Evolutionary conservation across 257 asterid genomes (phyloP), one percentile per base, ranked within the genome.

Genomic region (Rehmannia glutinosa): DNA sequence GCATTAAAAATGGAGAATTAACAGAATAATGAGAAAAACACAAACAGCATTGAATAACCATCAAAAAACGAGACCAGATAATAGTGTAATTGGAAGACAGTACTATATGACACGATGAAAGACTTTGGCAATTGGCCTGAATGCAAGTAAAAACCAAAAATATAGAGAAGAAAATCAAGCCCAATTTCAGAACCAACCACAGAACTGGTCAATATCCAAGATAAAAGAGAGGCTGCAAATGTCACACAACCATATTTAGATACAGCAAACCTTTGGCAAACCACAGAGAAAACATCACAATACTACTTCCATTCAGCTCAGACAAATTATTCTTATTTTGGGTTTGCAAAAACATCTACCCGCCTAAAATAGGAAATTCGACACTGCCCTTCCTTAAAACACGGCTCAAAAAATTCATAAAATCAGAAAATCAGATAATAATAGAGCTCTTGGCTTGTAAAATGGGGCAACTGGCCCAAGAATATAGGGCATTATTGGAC

Each of bases 261-360:
- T 20, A n/a, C 27, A 55, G 41, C 71, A n/a, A 72, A 61, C 30
- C 53, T 33, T 27, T 55, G 42, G 38, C 27, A 56, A 61, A 52
- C 13, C 24, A 52, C 49, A 68, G 17, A 20, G 12, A 47, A 53
- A 32, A 63, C 52, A 42, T 36, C 58, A 64, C 12, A 60, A 28
- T 15, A n/a, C 32, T 25, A 25, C 36, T 46, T 36, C 66, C 7
- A 15, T 35, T 6, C 12, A 47, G 58, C 27, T n/a, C 32, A n/a
- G 51, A 28, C 25, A 33, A 4, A 12, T 42, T 8, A n/a, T n/a
- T n/a, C n/a, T 39, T 9, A 42, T n/a, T 42, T 3, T 42, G 49
- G 49, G 49, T 13, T 42, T n/a, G 17, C 12, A 15, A 42, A 41
- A 55, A 71, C 57, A 41, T 35, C 45, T 20, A 43, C 10, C 64